A percentile compares a stretch with the other conserved stretches of the same genome.
Evolutionary conservation across 169 alveolate genomes (phyloP).

Genomic region (Plasmodium gaboni): DNA sequence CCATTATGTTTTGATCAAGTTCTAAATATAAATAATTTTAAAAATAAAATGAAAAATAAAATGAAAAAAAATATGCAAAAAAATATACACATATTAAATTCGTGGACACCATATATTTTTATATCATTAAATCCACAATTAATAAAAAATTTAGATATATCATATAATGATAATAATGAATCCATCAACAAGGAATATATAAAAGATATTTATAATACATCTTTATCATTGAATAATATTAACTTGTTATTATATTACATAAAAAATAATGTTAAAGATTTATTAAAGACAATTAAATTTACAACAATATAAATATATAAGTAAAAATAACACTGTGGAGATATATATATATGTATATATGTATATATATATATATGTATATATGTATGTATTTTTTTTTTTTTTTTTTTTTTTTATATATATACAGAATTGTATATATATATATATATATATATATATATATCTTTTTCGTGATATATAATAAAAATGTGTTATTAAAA

Average conservation of each 20-base stretch:
- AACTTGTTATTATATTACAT: slow-evolving; percentile 26
- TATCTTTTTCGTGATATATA: too few species aligned
- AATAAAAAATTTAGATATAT: neutral
- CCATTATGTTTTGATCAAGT: slow-evolving; percentile 41
- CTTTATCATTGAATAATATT: slow-evolving; percentile 29
- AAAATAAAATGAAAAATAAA: slow-evolving; percentile 26
- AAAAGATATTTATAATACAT: neutral
- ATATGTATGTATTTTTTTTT: too few species aligned
- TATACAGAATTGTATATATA: too few species aligned
- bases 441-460: too few species aligned
- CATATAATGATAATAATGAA: neutral
- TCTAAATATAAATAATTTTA: slow-evolving; percentile 1
- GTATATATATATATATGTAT: too few species aligned
- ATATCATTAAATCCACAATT: slow-evolving; percentile 23
- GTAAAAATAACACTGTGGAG: too few species aligned
- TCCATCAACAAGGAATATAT: neutral
- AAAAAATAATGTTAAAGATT: slow-evolving; percentile 32
- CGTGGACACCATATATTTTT: slow-evolving; percentile 40
- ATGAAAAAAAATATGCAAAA: neutral
- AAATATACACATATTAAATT: slow-evolving; percentile 5
- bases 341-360: too few species aligned
- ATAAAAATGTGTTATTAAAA: too few species aligned
- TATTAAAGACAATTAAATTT: slow-evolving; percentile 23
- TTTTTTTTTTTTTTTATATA: too few species aligned
- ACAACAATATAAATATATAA: slow-evolving; percentile 4